Conservation (phyloP, 352 stramenopile genomes). For the Phytophthora sojae region DNA sequence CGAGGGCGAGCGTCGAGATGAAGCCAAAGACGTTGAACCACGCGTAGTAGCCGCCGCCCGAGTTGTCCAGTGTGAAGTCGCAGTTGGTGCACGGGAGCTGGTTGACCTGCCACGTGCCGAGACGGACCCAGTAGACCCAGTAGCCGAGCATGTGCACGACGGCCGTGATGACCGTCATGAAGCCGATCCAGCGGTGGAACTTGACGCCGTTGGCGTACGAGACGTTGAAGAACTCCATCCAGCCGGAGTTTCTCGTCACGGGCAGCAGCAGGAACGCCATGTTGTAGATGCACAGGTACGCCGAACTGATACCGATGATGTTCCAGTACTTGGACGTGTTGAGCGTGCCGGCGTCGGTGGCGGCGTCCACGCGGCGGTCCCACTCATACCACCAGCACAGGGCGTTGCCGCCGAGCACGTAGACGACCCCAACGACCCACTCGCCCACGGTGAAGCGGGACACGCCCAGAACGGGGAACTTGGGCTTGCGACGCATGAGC, state of each 20-base stretch:
- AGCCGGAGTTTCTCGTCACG: conserved; percentile 63
- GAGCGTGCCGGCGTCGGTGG: conserved; percentile 39
- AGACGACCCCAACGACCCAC: conserved; percentile 62
- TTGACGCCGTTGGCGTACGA: conserved; percentile 68
- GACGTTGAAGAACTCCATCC: conserved; percentile 77
- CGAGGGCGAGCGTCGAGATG: conserved; percentile 50
- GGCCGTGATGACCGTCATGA: conserved; percentile 57
- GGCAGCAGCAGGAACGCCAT: conserved; percentile 74
- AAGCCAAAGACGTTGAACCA: conserved; percentile 74
- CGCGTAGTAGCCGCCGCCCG: conserved; percentile 56
- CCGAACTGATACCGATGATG: conserved; percentile 58
- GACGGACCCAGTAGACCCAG: conserved; percentile 55
- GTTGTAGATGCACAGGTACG: conserved; percentile 75
- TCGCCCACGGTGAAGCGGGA: conserved; percentile 61
- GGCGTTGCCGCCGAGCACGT: conserved; percentile 66
- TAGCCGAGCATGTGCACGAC: conserved; percentile 62
- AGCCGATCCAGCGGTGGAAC: conserved; percentile 71
- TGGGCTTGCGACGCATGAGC: conserved; percentile 60
- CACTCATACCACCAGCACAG: conserved; percentile 71
- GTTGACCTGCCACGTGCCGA: conserved; percentile 53
- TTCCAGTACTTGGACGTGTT: conserved; percentile 63
- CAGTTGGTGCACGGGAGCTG: conserved; percentile 61
- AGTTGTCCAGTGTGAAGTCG: conserved; percentile 50
- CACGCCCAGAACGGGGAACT: conserved; percentile 48
- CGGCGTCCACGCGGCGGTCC: conserved; percentile 49